These are phyloP conservation scores for Blechomonas ayalai DNA, from an alignment of 208 protist genomes.

Conservation along the genomic window DNA sequence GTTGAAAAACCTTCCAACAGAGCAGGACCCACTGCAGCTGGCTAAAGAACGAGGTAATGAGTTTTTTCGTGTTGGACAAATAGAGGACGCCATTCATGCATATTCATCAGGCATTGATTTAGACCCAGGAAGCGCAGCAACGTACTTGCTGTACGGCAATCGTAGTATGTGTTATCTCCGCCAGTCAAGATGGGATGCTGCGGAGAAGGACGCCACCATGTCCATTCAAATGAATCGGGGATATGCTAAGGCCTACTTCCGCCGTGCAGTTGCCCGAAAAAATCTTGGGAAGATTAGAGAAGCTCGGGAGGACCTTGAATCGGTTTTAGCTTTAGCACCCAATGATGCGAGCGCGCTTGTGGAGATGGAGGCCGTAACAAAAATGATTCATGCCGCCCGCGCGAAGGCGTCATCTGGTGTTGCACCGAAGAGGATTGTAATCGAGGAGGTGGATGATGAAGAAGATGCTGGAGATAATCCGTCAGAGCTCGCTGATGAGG, in stretches of 20 bases:
- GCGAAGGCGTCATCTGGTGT: constrained; percentile 11
- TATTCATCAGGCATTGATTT: constrained; percentile 83
- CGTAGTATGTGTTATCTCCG: constrained; percentile 84
- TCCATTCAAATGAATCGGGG: constrained; percentile 73
- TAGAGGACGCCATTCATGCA: constrained; percentile 65
- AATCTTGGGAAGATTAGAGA: constrained; percentile 75
- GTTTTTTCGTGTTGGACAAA: constrained; percentile 62
- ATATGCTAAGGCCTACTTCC: constrained; percentile 85
- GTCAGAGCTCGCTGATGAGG: constrained; percentile 7
- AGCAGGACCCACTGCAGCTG: constrained; percentile 46
- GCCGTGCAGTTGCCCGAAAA: constrained; percentile 78
- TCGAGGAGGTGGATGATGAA: constrained; percentile 81
- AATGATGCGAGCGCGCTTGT: constrained; percentile 54
- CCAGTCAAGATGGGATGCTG: constrained; percentile 50
- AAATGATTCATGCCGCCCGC: constrained; percentile 57
- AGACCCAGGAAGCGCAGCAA: constrained; percentile 47
- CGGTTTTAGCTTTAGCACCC: constrained; percentile 73
- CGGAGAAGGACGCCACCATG: constrained; percentile 74
- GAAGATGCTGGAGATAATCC: constrained; percentile 48
- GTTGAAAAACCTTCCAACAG: constrained; percentile 7
- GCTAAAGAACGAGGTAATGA: constrained; percentile 82
- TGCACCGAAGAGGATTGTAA: constrained; percentile 59
- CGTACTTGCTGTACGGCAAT: constrained; percentile 84
- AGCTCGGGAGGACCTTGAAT: constrained; percentile 76
- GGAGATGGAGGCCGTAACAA: constrained; percentile 67